Conservation (phyloP, 2,329 filamentous ascomycete genomes). For the Albophoma yamanashiensis region DNA sequence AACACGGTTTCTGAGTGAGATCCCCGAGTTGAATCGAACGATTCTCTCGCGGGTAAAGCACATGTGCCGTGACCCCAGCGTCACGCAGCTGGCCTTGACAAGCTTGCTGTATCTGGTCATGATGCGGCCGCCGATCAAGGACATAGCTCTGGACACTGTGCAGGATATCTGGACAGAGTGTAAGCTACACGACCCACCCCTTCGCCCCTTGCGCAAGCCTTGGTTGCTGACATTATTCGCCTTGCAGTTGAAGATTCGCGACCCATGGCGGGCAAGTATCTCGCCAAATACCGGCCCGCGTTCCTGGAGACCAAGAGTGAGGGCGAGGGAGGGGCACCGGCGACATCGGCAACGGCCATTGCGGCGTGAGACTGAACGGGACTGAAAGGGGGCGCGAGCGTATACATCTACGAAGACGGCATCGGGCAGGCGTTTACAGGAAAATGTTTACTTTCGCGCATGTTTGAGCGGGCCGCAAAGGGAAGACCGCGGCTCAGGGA, state of each 20-base stretch:
- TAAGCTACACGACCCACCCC: slow-evolving; percentile 26
- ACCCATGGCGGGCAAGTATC: slow-evolving; percentile 50
- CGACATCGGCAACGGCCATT: slow-evolving; percentile 15
- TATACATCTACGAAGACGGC: neutral
- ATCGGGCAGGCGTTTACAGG: slow-evolving; percentile 2
- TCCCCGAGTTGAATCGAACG: slow-evolving; percentile 64
- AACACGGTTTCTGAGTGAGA: slow-evolving; percentile 83
- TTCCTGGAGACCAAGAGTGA: slow-evolving; percentile 27
- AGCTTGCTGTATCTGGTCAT: slow-evolving; percentile 57
- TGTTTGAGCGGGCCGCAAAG: neutral
- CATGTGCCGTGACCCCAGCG: slow-evolving; percentile 55
- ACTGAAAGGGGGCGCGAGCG: neutral
- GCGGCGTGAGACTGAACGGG: slow-evolving; percentile 13
- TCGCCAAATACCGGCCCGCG: slow-evolving; percentile 48
- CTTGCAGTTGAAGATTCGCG: slow-evolving; percentile 48
- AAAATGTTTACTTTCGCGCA: neutral
- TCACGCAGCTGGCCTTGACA: slow-evolving; percentile 51
- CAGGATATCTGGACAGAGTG: slow-evolving; percentile 58
- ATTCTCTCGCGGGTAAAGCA: slow-evolving; percentile 64
- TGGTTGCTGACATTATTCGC: slow-evolving; percentile 8
- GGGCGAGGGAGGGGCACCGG: slow-evolving; percentile 8
- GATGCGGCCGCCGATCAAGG: slow-evolving; percentile 54
- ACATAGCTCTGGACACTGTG: slow-evolving; percentile 53
- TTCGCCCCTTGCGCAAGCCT: neutral
- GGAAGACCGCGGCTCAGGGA: neutral